Conservation (phyloP, 352 stramenopile genomes). For the Globisporangium alternatum region DNA sequence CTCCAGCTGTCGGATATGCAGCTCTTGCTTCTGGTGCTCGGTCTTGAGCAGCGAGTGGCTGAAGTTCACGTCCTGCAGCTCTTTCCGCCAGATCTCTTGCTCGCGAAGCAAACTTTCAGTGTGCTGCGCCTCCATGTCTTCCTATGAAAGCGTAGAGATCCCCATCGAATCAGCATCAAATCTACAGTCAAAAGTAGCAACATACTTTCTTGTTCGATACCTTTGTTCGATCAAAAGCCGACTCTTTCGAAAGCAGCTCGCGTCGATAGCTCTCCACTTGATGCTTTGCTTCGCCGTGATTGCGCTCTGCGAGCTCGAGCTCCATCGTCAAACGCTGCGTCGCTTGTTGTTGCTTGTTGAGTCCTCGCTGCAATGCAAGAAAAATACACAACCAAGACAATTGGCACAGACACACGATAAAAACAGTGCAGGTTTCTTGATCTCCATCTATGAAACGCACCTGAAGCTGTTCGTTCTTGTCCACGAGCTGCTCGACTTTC, state of each 20-base stretch:
- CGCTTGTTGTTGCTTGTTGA: conserved; percentile 18
- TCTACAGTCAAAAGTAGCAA: too few relatives aligned
- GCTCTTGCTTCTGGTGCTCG: conserved; percentile 58
- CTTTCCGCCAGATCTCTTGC: conserved; percentile 53
- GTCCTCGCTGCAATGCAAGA: conserved; percentile 15
- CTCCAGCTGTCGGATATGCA: conserved; percentile 56
- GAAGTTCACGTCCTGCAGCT: conserved; percentile 51
- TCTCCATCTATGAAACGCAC: conserved; percentile 8
- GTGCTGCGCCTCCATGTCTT: conserved; percentile 34
- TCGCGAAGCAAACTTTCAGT: conserved; percentile 38
- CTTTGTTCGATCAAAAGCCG: conserved; percentile 26
- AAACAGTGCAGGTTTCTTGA: too few relatives aligned
- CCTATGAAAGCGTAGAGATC: conserved; percentile 1
- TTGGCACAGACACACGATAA: too few relatives aligned
- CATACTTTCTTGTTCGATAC: conserved; percentile 4
- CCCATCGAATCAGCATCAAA: too few relatives aligned
- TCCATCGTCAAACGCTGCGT: conserved; percentile 20
- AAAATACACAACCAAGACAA: not conserved
- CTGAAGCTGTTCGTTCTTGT: conserved; percentile 37
- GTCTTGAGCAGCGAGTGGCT: conserved; percentile 45
- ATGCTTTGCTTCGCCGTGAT: conserved; percentile 27
- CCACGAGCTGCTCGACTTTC: conserved; percentile 38
- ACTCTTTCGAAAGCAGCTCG: conserved; percentile 29
- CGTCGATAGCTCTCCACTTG: conserved; percentile 41
- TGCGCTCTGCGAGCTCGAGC: conserved; percentile 26